These are phyloP conservation scores for Penicillium corylophilum DNA, from an alignment of 2,329 filamentous ascomycete genomes.

Conservation along the genomic window DNA sequence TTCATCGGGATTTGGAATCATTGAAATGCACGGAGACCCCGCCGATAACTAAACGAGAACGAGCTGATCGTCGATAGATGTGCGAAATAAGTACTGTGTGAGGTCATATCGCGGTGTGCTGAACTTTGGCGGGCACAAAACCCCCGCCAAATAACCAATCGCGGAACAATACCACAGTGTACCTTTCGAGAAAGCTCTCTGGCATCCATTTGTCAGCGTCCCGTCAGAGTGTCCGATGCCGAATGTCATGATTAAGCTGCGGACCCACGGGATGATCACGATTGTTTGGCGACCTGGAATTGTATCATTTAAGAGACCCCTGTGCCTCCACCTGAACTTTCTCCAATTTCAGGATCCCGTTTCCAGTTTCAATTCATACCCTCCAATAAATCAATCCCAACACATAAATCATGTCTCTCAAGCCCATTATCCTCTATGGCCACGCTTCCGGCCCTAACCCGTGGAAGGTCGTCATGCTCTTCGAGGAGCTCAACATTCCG, in stretches of 20 bases:
- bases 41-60: not conserved
- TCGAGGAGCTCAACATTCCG: constrained; percentile 34
- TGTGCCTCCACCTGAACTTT: not conserved
- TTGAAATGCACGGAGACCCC: not conserved
- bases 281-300: not conserved
- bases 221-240: not conserved
- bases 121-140: not conserved
- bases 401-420: constrained; percentile 18
- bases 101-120: not conserved
- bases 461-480: constrained; percentile 33
- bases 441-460: constrained; percentile 29
- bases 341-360: no score
- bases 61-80: not conserved
- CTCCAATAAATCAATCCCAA: not conserved
- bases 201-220: not conserved
- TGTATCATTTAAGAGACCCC: not conserved
- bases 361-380: not conserved
- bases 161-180: not conserved
- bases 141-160: not conserved
- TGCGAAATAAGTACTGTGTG: not conserved
- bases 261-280: not conserved
- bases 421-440: constrained; percentile 22
- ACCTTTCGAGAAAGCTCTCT: not conserved
- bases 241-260: not conserved
- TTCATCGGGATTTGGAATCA: not conserved